Percentiles rank a stretch among this genome's conserved stretches.
phyloP scores from a whole-genome alignment of 331 rosid species.

The Malus hybrid region DNA sequence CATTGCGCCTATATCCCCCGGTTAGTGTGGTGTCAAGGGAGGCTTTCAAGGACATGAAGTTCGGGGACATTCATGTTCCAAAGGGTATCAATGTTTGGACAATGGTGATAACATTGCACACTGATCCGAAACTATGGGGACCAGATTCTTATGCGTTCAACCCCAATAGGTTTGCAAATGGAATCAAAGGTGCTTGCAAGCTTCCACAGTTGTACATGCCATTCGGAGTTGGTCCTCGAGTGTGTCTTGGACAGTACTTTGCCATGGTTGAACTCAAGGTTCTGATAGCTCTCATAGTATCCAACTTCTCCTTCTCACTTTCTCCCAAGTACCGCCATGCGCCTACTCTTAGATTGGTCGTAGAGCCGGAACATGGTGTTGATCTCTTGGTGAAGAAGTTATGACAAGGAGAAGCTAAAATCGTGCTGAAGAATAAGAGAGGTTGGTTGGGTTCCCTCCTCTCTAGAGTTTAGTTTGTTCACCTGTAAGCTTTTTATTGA shows the following conservation, averaged over 20 bases:
- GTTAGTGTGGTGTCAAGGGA: constrained; percentile 29
- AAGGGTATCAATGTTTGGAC: constrained; percentile 29
- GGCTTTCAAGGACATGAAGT: constrained; percentile 34
- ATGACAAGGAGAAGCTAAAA: background rate
- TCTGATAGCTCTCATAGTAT: constrained; percentile 22
- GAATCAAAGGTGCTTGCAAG: constrained; percentile 32
- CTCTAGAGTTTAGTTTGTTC: background rate
- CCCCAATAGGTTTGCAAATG: constrained; percentile 40
- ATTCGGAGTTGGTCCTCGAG: constrained; percentile 38
- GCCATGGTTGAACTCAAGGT: constrained; percentile 42
- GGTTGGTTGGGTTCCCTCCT: background rate
- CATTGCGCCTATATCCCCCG: constrained; percentile 35
- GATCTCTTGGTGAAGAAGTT: constrained; percentile 26
- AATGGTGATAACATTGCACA: constrained; percentile 13
- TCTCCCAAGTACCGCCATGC: constrained; percentile 28
- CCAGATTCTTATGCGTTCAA: constrained; percentile 25
- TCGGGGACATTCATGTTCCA: constrained; percentile 27
- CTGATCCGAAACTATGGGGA: constrained; percentile 30
- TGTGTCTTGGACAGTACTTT: constrained; percentile 38
- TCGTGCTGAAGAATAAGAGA: background rate
- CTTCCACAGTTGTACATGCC: constrained; percentile 41
- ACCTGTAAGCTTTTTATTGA: too few species aligned
- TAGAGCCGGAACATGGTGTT: constrained; percentile 37
- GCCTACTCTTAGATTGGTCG: constrained; percentile 16
- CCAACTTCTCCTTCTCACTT: constrained; percentile 25